Evolutionary conservation across 768 basidiomycete genomes (phyloP), one percentile per base, ranked within the genome.

Genomic region (Sutorius australiensis): DNA sequence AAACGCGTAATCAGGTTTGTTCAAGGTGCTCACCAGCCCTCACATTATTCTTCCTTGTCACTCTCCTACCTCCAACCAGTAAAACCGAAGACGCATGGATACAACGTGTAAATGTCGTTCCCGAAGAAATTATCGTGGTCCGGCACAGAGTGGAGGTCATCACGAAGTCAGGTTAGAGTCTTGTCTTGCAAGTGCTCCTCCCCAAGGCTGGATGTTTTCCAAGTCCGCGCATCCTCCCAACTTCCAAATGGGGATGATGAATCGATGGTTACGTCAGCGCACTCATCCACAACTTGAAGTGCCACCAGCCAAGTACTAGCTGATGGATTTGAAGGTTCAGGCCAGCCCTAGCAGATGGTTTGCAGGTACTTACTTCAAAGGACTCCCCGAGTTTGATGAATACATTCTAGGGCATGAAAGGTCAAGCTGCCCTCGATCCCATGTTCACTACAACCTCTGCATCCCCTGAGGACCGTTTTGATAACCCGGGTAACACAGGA

Each of bases 61-160:
- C 32, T 24, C 61, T 59, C 38, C 39, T 57, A n/a, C 57, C 55
- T 21, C 51, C 51, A 1, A 40, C 40, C 11, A 42, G 44, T n/a
- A 53, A 34, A 17, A 50, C 56, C 1, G 55, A 47, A 19, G 61
- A 53, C 10, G 62, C 50, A 32, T 57, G 57, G 17, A 63, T 33
- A 39, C 36, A 42, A 14, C 53, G 37, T 14, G 50, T 37, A 33
- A 51, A 40, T 33, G 37, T 27, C n/a, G 43, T 17, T 53, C 32
- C 27, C 13, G 51, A 31, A 33, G 38, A 27, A 24, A 46, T 33
- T 24, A 50, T 0, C 10, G 50, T 38, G 40, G 51, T 51, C 41
- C 61, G 53, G 11, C 56, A 44, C 27, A 49, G 13, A 6, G 36
- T 28, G 21, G 48, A 44, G 32, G 48, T 17, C 30, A 43, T 28